Evolutionary conservation across 768 basidiomycete species (phyloP).

Genomic region (Xanthoconium purpureum): DNA sequence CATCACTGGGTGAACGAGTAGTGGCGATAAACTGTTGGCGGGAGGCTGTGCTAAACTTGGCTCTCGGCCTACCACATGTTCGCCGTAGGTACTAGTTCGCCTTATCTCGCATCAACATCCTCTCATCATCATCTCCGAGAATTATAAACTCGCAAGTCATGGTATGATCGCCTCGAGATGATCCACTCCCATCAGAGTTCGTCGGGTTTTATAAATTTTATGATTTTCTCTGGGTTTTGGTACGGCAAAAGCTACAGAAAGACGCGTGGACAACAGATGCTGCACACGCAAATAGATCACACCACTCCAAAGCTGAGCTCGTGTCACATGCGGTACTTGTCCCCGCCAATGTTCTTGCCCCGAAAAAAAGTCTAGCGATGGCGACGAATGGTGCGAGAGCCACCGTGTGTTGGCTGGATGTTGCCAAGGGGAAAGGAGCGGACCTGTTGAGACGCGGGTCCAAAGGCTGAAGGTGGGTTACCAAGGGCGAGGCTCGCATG

Average conservation of each 20-base stretch:
- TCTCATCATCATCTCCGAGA: too few relatives aligned
- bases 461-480: not conserved
- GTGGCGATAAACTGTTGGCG: too few relatives aligned
- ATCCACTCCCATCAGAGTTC: too few relatives aligned
- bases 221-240: not conserved
- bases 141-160: too few relatives aligned
- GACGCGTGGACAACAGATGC: conserved; percentile 5
- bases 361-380: not conserved
- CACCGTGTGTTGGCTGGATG: not conserved
- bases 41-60: too few relatives aligned
- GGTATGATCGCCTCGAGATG: too few relatives aligned
- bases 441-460: not conserved
- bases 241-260: not conserved
- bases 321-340: not conserved
- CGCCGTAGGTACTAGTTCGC: too few relatives aligned
- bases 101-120: too few relatives aligned
- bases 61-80: too few relatives aligned
- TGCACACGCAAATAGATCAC: conserved; percentile 5
- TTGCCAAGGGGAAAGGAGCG: not conserved
- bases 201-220: not conserved
- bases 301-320: conserved; percentile 8
- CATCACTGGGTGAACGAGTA: too few relatives aligned
- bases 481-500: conserved; percentile 1
- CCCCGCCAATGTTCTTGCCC: not conserved
- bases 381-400: not conserved